Evolutionary conservation across 2,329 filamentous ascomycete genomes (phyloP), one percentile per base, ranked within the genome.

Genomic region (Nothophoma quercina): DNA sequence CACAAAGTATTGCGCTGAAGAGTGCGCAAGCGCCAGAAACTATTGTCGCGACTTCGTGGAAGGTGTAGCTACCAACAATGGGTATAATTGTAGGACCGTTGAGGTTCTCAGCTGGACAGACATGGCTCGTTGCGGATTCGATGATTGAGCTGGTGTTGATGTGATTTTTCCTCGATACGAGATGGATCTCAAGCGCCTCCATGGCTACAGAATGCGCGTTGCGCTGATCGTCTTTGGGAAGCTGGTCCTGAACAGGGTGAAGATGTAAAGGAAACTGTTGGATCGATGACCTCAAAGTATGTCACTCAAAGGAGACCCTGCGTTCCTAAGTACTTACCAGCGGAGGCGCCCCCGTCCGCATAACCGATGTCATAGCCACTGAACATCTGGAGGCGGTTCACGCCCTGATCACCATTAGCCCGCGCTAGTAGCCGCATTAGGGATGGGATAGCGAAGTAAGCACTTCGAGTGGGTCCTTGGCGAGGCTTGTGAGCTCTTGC

Each of bases 21-120:
- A 67, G 47, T 1, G 51, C 63, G 23, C 62, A 64, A 15, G 58
- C 53, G 2, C 62, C 66, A 10, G 62, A 44, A 5, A 68, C 46
- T 16, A 69, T 60, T 1, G 40, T 61, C n/a, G 66, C 58, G 32
- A 70, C 58, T 36, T 59, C 59, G 36, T 67, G 63, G 48, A 62
- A 70, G 16, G 62, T 65, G 28, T 65, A 55, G 23, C 48, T 43
- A 16, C 66, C 65, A 16, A 69, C 41, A 8, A 68, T 59, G 10
- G 54, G 55, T 5, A 63, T 38, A 5, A 69, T 67, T 0, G 38
- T 13, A 6, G 63, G 63, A 0, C 63, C 61, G 7, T 28, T 34
- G 1, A 46, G 46, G 35, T 62, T 45, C 32, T 62, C 54, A 15
- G 41, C 23, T 1, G 64, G 64, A 32, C 64, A 68, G 1, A 43